phyloP scores from a whole-genome alignment of 1,284 basidiomycete genomes.

The Mycena citricolor region DNA sequence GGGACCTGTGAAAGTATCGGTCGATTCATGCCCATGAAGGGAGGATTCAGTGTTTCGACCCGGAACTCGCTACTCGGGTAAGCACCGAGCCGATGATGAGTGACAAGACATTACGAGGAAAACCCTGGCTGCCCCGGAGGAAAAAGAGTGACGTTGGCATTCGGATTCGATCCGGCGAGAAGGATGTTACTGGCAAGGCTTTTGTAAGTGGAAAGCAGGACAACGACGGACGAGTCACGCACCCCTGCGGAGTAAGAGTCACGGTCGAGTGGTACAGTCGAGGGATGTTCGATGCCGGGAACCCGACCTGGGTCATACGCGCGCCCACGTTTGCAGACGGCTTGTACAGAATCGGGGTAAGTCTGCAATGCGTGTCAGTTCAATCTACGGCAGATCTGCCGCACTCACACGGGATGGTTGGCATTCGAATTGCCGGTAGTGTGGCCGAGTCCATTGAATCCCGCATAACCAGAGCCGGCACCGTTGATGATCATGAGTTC shows the following conservation, averaged over 20 bases:
- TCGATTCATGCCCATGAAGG: no score
- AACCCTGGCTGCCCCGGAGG: no score
- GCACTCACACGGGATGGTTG: conserved; percentile 11
- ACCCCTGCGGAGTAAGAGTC: conserved; percentile 68
- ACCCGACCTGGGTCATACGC: conserved; percentile 39
- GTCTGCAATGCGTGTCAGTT: conserved; percentile 11
- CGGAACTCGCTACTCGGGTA: conserved; percentile 79
- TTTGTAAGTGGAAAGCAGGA: conserved; percentile 1
- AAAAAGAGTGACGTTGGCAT: conserved; percentile 70
- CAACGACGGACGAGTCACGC: no score
- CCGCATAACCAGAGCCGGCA: conserved; percentile 30
- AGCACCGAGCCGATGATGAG: no score
- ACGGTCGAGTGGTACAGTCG: conserved; percentile 51
- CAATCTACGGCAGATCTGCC: not conserved
- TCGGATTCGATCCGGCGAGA: conserved; percentile 82
- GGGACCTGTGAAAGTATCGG: no score
- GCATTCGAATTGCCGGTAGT: conserved; percentile 10
- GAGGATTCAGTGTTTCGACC: conserved; percentile 71
- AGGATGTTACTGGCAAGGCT: conserved; percentile 60
- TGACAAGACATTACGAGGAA: no score
- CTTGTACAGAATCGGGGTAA: conserved; percentile 46
- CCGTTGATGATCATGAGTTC: conserved; percentile 45
- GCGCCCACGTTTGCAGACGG: conserved; percentile 39
- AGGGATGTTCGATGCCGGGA: conserved; percentile 38
- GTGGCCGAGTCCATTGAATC: conserved; percentile 21